Conservation (phyloP, 495 filamentous ascomycete genomes). For the Xylaria cubensis region DNA sequence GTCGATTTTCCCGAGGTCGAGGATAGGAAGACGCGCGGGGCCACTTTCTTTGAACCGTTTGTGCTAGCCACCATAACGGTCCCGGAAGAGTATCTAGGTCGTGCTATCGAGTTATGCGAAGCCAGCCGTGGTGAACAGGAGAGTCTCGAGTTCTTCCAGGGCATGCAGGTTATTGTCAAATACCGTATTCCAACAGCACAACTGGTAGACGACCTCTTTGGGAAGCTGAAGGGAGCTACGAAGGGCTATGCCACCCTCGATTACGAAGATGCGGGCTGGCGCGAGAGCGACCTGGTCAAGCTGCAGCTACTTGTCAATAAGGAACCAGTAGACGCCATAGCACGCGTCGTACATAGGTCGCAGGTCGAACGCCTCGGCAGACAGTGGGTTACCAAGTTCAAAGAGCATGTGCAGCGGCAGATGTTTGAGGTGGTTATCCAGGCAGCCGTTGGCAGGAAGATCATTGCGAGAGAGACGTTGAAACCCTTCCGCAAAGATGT, state of each 20-base stretch:
- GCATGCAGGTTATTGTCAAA: constrained; percentile 94
- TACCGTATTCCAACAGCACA: constrained; percentile 88
- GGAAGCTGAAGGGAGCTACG: constrained; percentile 90
- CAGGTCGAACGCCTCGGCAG: constrained; percentile 79
- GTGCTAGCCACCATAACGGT: constrained; percentile 87
- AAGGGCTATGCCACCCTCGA: constrained; percentile 79
- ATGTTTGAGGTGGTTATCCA: constrained; percentile 98
- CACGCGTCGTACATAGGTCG: constrained; percentile 81
- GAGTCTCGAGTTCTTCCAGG: constrained; percentile 86
- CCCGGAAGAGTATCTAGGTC: constrained; percentile 91
- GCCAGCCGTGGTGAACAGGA: constrained; percentile 84
- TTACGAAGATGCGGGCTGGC: constrained; percentile 94
- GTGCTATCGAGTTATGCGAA: constrained; percentile 95
- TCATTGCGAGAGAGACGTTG: constrained; percentile 92
- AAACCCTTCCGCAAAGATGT: constrained; percentile 98
- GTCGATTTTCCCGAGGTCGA: constrained; percentile 84
- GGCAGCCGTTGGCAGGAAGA: constrained; percentile 79
- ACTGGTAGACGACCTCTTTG: constrained; percentile 96
- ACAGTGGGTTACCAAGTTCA: constrained; percentile 95
- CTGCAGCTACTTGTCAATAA: constrained; percentile 94
- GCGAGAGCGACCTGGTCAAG: constrained; percentile 80
- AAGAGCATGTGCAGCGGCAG: constrained; percentile 93
- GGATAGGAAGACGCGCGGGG: constrained; percentile 58
- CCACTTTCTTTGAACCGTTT: constrained; percentile 78
- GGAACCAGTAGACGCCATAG: constrained; percentile 89